Base-by-base conservation (phyloP, 352 stramenopile genomes). In the Phytophthora idaei region DNA sequence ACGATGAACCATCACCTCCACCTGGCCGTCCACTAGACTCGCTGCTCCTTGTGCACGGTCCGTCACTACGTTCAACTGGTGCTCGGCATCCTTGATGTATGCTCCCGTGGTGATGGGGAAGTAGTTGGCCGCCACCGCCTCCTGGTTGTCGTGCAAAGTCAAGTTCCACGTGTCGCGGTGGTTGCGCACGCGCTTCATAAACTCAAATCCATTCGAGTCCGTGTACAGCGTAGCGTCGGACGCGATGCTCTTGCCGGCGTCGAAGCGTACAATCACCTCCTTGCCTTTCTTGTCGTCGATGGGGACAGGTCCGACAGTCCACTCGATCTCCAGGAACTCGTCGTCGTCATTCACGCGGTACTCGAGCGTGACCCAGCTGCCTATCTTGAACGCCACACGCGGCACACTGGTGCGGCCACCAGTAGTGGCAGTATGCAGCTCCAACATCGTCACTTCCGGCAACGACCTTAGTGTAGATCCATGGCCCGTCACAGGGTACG, bases 1-100 rank as follows among this genome's bases (percentile, higher is more conserved):
- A 32, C 98, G 92, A 57, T 99, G 97, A 34, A 99, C 90, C 97
- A 99, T 99, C n/a, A 99, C 68, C 77, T 99, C 97, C n/a, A 99
- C 39, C 32, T 95, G 80, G 9, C 87, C 87, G 71, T 98, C 87
- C 42, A 76, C 66, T 10, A 99, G 73, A 61, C 94, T 99, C 28
- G 89, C 84, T 39, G 79, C 89, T 41, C 96, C 97, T 71, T 99
- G 95, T 0, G 95, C 93, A 9, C 95, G 85, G 67, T 99, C 97
- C 5, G 89, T 97, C 34, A 98, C 73, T 17, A 99, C 63, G 29
- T 88, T 92, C 15, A 99, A 72, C 59, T 97, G 84, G 12, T 69
- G 51, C 28, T 87, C 81, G 14, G 82, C 63, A 61, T 98, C 92
- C 72, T 98, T 90, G 60, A 99, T 80, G 64, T 96, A 99, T 7